These are phyloP conservation scores for Jatropha multifida DNA, from an alignment of 441 rosid species.

Conservation along the genomic window DNA sequence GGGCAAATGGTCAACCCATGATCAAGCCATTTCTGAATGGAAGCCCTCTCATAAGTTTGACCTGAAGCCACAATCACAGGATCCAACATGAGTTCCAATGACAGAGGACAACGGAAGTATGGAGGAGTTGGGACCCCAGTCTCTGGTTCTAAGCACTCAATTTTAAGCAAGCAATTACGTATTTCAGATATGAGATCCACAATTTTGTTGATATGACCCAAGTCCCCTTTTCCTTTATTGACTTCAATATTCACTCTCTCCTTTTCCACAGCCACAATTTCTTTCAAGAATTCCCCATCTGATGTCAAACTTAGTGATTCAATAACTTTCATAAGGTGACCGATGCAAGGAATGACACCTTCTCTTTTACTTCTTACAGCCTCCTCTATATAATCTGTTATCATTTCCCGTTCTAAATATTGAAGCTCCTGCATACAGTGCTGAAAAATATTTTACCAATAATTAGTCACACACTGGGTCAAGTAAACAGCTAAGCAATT, in stretches of 20 bases:
- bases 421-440: slow-evolving; percentile 59
- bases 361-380: slow-evolving; percentile 50
- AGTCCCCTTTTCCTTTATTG: slow-evolving; percentile 36
- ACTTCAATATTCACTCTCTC: slow-evolving; percentile 52
- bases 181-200: slow-evolving; percentile 60
- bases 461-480: slow-evolving; percentile 30
- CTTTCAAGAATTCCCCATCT: slow-evolving; percentile 65
- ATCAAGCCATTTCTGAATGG: slow-evolving; percentile 88
- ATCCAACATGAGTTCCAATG: slow-evolving; percentile 84
- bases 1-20: slow-evolving; percentile 78
- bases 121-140: slow-evolving; percentile 66
- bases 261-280: slow-evolving; percentile 79
- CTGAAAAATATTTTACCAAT: slow-evolving; percentile 39
- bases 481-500: slow-evolving; percentile 7
- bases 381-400: slow-evolving; percentile 48
- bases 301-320: slow-evolving; percentile 59
- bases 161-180: slow-evolving; percentile 63
- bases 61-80: slow-evolving; percentile 96
- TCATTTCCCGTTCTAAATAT: slow-evolving; percentile 46
- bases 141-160: slow-evolving; percentile 52
- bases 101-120: slow-evolving; percentile 81
- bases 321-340: slow-evolving; percentile 46
- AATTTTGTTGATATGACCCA: slow-evolving; percentile 43
- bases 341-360: slow-evolving; percentile 44
- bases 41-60: slow-evolving; percentile 83